Evolutionary conservation across 2,329 filamentous ascomycete species (phyloP).

Genomic region (Verticillium tricorpus): DNA sequence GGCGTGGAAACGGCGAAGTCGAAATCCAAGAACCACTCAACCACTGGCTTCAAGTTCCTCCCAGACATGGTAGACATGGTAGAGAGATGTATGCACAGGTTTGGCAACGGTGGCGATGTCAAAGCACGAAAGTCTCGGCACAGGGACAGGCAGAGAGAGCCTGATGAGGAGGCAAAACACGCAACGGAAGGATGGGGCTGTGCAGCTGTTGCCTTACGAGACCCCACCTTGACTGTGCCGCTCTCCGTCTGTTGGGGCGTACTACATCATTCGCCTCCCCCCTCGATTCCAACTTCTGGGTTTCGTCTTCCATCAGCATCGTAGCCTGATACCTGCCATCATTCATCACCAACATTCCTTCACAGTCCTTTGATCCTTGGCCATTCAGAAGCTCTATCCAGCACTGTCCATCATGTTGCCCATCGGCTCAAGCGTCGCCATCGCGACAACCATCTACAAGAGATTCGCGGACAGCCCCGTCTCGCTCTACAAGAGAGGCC

Average conservation of each 20-base stretch:
- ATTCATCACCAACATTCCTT: background rate
- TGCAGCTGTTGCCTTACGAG: background rate
- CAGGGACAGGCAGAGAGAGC: background rate
- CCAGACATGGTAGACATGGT: no score
- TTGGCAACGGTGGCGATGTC: background rate
- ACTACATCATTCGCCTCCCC: background rate
- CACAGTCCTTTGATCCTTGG: background rate
- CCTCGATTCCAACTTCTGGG: background rate
- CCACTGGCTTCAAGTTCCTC: no score
- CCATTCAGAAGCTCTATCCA: background rate
- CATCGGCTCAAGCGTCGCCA: conserved; percentile 1
- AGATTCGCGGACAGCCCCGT: background rate
- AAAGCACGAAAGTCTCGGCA: background rate
- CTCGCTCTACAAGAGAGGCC: conserved; percentile 25
- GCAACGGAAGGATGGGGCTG: background rate
- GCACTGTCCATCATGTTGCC: conserved; percentile 3
- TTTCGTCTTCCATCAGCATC: background rate
- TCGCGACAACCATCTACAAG: background rate
- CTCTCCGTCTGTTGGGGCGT: background rate
- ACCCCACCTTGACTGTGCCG: background rate
- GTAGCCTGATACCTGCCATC: no score
- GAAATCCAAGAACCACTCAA: no score
- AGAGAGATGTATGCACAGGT: background rate
- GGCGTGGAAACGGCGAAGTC: no score
- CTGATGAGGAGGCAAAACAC: background rate